A percentile compares a stretch with the other conserved stretches of the same genome.
Evolutionary conservation across 257 asterid genomes (phyloP).

Genomic region (Jasminum sambac): DNA sequence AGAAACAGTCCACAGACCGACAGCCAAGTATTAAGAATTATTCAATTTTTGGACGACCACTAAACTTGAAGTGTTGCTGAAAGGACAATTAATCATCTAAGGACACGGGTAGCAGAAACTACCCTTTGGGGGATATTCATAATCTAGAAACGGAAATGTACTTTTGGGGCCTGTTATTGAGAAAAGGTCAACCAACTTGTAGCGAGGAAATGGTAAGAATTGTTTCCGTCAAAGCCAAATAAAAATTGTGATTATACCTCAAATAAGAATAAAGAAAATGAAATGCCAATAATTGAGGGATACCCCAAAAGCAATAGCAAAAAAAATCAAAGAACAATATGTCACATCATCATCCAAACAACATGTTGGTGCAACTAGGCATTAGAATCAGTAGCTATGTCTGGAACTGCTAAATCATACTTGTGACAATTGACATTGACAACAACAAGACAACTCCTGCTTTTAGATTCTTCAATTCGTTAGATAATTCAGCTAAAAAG

Average conservation of each 20-base stretch:
- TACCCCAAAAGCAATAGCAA: neutral
- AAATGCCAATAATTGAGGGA: neutral
- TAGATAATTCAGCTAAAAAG: neutral
- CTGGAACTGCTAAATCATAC: too few relatives aligned
- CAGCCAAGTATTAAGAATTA: neutral
- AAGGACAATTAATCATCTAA: neutral
- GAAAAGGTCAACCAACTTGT: neutral
- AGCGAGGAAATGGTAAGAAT: neutral
- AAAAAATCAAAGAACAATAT: neutral
- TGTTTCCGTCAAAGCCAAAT: neutral
- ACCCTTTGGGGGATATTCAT: neutral
- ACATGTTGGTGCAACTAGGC: neutral
- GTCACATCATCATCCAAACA: neutral
- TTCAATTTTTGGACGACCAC: neutral
- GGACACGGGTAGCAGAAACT: neutral
- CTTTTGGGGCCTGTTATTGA: neutral
- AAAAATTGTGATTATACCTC: neutral
- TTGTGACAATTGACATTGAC: too few relatives aligned
- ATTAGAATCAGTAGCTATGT: neutral
- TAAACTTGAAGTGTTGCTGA: neutral
- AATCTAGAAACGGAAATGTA: neutral
- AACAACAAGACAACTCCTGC: too few relatives aligned
- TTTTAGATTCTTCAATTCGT: too few relatives aligned
- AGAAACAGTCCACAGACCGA: neutral
- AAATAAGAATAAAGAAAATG: neutral